Conservation (phyloP, 345 rosid genomes). For the Cardamine occulta region DNA sequence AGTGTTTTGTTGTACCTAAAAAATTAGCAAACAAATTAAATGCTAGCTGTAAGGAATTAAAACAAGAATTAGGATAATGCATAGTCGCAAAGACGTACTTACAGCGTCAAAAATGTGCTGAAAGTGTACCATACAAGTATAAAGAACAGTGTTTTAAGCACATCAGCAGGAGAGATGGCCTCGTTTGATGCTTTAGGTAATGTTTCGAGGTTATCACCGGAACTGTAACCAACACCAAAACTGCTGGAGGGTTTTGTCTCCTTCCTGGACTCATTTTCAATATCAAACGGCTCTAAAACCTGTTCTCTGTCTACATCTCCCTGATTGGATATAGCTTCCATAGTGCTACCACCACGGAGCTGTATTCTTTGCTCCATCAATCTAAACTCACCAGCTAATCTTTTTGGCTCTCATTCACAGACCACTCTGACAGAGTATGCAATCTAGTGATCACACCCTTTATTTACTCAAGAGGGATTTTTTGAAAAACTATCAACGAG, state of each 20-base stretch:
- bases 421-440: constrained; percentile 41
- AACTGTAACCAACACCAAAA: constrained; percentile 46
- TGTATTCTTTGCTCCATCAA: constrained; percentile 53
- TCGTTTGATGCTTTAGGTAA: constrained; percentile 47
- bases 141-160: constrained; percentile 87
- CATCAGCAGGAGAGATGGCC: constrained; percentile 65
- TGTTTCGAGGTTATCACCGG: constrained; percentile 39
- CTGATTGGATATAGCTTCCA: constrained; percentile 39
- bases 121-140: constrained; percentile 98
- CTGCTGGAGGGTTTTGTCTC: constrained; percentile 45
- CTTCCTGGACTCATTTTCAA: constrained; percentile 58
- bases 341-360: constrained; percentile 48
- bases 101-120: constrained; percentile 99
- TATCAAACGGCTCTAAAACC: constrained; percentile 48
- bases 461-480: constrained; percentile 1
- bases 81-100: constrained; percentile 51
- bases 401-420: constrained; percentile 42
- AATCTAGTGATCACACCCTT: constrained; percentile 22
- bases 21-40: constrained; percentile 22
- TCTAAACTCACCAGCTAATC: constrained; percentile 28
- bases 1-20: constrained; percentile 93
- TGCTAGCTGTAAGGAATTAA: constrained; percentile 11
- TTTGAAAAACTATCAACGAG: not conserved
- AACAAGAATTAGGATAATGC: not conserved
- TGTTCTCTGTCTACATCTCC: constrained; percentile 46